Evolutionary conservation across 768 basidiomycete species (phyloP).

Genomic region (Cubamyces lactineus): DNA sequence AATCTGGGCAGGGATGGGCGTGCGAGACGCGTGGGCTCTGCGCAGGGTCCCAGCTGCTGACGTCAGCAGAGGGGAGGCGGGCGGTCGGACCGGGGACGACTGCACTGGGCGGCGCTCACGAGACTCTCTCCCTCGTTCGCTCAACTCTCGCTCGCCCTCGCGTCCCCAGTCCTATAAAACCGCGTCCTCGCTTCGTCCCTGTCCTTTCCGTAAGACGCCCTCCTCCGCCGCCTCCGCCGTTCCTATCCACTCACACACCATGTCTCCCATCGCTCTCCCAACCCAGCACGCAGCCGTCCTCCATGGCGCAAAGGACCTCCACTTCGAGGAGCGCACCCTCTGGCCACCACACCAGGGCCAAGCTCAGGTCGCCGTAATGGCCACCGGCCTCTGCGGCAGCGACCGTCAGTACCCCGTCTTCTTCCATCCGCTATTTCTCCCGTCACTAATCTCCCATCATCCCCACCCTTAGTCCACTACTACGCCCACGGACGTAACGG

Average conservation of each 20-base stretch:
- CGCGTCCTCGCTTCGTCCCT: conserved; percentile 23
- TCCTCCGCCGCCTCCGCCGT: conserved; percentile 21
- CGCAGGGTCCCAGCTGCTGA: conserved; percentile 15
- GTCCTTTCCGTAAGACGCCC: conserved; percentile 31
- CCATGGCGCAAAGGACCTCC: conserved; percentile 81
- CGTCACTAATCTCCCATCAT: conserved; percentile 7
- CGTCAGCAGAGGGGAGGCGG: conserved; percentile 29
- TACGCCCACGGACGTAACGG: conserved; percentile 89
- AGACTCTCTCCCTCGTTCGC: conserved; percentile 29
- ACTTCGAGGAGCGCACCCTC: conserved; percentile 70
- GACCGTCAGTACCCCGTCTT: conserved; percentile 55
- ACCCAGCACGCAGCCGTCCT: conserved; percentile 78
- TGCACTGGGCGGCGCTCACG: conserved; percentile 35
- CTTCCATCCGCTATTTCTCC: conserved; percentile 21
- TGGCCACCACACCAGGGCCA: conserved; percentile 74
- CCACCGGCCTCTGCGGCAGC: conserved; percentile 91
- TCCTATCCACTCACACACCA: conserved; percentile 27
- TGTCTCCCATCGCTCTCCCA: conserved; percentile 53
- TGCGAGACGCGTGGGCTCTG: neutral
- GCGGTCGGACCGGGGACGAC: conserved; percentile 37
- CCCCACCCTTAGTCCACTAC: conserved; percentile 77
- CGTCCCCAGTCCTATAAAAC: conserved; percentile 18
- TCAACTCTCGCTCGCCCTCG: neutral
- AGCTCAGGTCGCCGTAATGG: conserved; percentile 76
- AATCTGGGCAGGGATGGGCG: neutral